Conservation (phyloP, 164 flowering plant genomes). For the Aristolochia californica region DNA sequence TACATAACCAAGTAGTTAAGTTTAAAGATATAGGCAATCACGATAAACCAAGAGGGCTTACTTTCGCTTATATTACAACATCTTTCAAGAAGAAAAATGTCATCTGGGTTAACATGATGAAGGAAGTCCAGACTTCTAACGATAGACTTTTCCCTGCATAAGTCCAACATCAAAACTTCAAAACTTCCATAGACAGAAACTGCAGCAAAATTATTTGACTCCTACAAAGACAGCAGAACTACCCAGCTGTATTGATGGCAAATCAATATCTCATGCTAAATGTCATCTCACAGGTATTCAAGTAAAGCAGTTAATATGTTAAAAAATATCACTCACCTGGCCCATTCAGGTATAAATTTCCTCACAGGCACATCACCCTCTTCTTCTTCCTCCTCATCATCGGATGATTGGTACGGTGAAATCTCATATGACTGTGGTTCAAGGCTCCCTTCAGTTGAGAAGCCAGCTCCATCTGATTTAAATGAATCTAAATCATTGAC, state of each 20-base stretch:
- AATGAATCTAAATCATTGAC: constrained; percentile 4
- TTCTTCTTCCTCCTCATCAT: constrained; percentile 78
- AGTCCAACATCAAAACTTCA: background rate
- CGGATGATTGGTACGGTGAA: constrained; percentile 79
- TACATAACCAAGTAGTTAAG: background rate
- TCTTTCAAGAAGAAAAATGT: constrained; percentile 41
- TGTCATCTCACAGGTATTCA: background rate
- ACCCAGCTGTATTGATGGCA: background rate
- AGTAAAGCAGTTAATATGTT: constrained; percentile 2
- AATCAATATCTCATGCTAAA: too few relatives aligned
- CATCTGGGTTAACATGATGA: constrained; percentile 35
- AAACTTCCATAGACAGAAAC: background rate
- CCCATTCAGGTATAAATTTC: constrained; percentile 78
- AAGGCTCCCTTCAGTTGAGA: constrained; percentile 7
- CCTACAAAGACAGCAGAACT: background rate
- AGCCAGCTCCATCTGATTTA: constrained; percentile 12
- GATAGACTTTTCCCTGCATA: constrained; percentile 44
- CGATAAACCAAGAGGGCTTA: constrained; percentile 9
- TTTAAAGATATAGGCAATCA: background rate
- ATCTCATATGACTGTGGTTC: constrained; percentile 64
- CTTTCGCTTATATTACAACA: constrained; percentile 55
- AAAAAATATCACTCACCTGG: constrained; percentile 36
- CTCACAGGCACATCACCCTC: constrained; percentile 44
- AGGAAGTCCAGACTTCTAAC: constrained; percentile 27
- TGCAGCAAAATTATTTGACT: background rate